Conservation (phyloP, 75 land plant genomes). For the Cunninghamia lanceolata region DNA sequence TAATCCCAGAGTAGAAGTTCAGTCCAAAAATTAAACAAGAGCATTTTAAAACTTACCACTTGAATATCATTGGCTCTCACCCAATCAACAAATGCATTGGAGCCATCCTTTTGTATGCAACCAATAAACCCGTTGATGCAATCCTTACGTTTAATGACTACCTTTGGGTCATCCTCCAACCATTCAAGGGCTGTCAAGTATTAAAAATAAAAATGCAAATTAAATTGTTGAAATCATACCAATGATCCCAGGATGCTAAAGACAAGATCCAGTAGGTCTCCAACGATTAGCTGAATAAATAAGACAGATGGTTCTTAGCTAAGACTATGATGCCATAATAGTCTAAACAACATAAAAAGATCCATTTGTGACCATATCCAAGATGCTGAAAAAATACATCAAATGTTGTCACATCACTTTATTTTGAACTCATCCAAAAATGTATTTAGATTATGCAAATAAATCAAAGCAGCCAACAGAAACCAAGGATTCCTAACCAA, state of each 20-base stretch:
- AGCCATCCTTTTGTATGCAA: slow-evolving; percentile 71
- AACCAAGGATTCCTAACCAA: not conserved
- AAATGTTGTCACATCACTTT: too few relatives aligned
- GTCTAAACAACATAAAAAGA: not conserved
- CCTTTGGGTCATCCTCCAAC: slow-evolving; percentile 75
- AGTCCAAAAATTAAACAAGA: not conserved
- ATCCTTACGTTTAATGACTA: slow-evolving; percentile 65
- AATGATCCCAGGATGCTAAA: not conserved
- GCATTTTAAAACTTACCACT: slow-evolving; percentile 32
- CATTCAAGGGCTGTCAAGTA: slow-evolving; percentile 63
- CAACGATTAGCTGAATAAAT: not conserved
- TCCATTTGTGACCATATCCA: not conserved
- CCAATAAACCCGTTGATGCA: slow-evolving; percentile 82
- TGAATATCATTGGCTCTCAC: slow-evolving; percentile 63
- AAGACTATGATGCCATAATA: not conserved
- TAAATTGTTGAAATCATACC: not conserved
- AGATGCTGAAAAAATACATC: not conserved
- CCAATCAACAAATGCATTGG: slow-evolving; percentile 80
- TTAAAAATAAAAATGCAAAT: not conserved
- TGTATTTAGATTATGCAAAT: not conserved
- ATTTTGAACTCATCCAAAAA: not conserved
- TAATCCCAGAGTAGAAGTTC: not conserved
- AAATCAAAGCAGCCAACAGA: not conserved
- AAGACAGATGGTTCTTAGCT: not conserved
- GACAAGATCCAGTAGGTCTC: not conserved